Evolutionary conservation across 257 asterid species (phyloP).

Genomic region (Solanum chaucha): DNA sequence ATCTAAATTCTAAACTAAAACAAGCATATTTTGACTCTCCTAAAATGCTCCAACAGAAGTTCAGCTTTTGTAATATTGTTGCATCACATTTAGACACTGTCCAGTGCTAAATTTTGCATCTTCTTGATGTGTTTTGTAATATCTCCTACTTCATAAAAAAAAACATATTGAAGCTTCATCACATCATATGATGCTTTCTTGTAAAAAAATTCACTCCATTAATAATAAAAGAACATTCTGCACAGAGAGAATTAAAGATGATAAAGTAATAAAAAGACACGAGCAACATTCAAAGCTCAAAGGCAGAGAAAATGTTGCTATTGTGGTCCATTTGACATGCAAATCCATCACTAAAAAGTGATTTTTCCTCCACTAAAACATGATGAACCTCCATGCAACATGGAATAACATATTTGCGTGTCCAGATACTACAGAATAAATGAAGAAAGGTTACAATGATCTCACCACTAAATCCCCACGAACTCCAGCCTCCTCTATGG

Average conservation of each 20-base stretch:
- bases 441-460: neutral
- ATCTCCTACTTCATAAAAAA: neutral
- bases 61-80: neutral
- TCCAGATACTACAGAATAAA: neutral
- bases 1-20: too few relatives aligned
- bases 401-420: neutral
- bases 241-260: neutral
- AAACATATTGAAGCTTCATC: neutral
- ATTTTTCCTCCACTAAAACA: neutral
- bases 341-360: neutral
- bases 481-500: slow-evolving; percentile 95
- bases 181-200: neutral
- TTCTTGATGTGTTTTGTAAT: neutral
- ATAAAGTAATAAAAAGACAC: neutral
- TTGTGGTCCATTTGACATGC: neutral
- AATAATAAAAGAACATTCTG: neutral
- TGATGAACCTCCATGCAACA: neutral
- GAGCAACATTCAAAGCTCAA: neutral
- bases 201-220: neutral
- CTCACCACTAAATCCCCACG: slow-evolving; percentile 76
- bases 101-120: neutral
- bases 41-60: neutral
- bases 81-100: neutral
- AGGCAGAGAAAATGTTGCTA: neutral
- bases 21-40: neutral